Conservation (phyloP, 176 grass and related monocot species). For the Dendrocalamus sinicus region DNA sequence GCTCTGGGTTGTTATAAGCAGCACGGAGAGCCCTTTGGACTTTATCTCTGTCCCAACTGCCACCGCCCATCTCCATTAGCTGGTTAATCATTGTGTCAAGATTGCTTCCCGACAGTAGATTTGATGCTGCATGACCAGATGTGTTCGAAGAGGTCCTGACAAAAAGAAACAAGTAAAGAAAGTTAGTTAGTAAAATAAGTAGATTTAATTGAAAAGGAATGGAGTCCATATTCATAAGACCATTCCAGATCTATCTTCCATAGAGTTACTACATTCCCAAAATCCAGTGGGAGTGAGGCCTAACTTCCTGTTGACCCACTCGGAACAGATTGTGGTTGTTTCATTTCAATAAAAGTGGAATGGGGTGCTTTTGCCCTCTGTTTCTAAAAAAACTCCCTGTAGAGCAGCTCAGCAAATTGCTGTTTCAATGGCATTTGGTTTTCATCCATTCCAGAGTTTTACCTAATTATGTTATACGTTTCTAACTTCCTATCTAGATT, state of each 20-base stretch:
- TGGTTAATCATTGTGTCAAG: slow-evolving; percentile 72
- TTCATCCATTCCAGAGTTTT: background rate
- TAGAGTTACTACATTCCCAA: background rate
- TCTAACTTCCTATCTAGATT: background rate
- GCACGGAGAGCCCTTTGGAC: slow-evolving; percentile 80
- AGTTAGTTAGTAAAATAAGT: background rate
- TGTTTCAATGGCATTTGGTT: background rate
- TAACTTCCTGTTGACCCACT: background rate
- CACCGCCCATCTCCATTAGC: slow-evolving; percentile 97
- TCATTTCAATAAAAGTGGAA: background rate
- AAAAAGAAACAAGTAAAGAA: slow-evolving; percentile 26
- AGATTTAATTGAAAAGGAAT: slow-evolving; percentile 25
- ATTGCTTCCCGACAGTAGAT: slow-evolving; percentile 64
- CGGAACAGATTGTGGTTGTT: background rate
- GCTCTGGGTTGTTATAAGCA: slow-evolving; percentile 96
- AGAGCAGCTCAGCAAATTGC: background rate
- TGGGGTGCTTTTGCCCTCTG: background rate
- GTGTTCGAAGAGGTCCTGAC: slow-evolving; percentile 54
- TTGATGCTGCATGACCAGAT: slow-evolving; percentile 69
- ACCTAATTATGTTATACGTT: background rate
- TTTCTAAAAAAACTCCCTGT: background rate
- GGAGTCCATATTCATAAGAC: slow-evolving; percentile 9
- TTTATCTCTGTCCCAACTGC: slow-evolving; percentile 88
- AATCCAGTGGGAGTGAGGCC: background rate
- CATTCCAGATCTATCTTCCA: slow-evolving; percentile 19